Evolutionary conservation across 2,329 filamentous ascomycete species (phyloP).

Genomic region (Colletotrichum somersetense): DNA sequence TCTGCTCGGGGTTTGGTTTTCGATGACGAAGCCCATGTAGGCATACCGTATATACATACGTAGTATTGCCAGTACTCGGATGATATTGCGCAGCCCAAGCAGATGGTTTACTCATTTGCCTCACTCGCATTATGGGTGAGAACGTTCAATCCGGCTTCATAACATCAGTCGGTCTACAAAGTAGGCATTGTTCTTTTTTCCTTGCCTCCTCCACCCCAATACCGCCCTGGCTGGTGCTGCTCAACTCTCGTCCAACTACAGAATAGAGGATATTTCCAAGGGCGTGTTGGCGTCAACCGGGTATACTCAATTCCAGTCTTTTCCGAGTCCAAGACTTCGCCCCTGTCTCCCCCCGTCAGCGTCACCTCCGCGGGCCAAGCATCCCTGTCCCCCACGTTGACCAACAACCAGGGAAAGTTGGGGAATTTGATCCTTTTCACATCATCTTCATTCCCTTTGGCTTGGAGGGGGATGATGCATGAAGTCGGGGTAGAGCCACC

Average conservation of each 20-base stretch:
- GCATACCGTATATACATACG: no score
- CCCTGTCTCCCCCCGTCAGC: conserved; percentile 9
- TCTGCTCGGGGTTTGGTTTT: background rate
- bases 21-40: background rate
- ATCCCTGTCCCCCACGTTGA: background rate
- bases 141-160: background rate
- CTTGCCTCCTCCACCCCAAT: no score
- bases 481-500: conserved; percentile 12
- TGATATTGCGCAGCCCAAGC: background rate
- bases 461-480: conserved; percentile 9
- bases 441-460: conserved; percentile 9
- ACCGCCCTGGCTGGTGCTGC: background rate
- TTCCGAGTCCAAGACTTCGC: background rate
- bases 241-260: background rate
- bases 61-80: background rate
- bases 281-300: conserved; percentile 19
- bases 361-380: conserved; percentile 18
- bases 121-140: background rate
- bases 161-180: background rate
- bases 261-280: background rate
- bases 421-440: conserved; percentile 20
- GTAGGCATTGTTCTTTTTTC: background rate
- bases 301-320: conserved; percentile 33
- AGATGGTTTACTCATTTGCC: background rate
- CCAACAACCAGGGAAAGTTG: conserved; percentile 21